A percentile compares a stretch with the other conserved stretches of the same genome.
phyloP scores from a whole-genome alignment of 352 stramenopile species.

The Phytophthora nicotianae region DNA sequence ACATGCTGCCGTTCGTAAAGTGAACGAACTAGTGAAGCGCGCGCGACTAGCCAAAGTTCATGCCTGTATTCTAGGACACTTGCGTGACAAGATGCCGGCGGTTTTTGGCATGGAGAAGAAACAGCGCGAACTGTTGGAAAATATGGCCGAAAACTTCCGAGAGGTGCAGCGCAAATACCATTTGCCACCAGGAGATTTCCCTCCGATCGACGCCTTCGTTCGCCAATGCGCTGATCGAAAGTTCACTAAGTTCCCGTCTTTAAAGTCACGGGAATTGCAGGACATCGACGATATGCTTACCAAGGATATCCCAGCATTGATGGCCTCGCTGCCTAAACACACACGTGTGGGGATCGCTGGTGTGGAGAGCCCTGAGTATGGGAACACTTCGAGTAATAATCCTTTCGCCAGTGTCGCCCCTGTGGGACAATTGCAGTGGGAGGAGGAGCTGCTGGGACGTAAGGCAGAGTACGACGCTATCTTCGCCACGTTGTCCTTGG shows the following conservation, averaged over 20 bases:
- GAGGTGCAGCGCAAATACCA: slow-evolving; percentile 98
- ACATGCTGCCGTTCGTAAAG: slow-evolving; percentile 94
- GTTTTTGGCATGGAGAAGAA: slow-evolving; percentile 98
- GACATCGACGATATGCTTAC: slow-evolving; percentile 98
- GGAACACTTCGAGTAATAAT: slow-evolving; percentile 22
- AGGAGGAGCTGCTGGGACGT: slow-evolving; percentile 48
- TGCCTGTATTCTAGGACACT: slow-evolving; percentile 97
- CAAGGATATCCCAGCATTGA: slow-evolving; percentile 95
- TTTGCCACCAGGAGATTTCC: slow-evolving; percentile 95
- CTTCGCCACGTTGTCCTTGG: slow-evolving; percentile 73
- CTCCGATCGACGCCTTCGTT: slow-evolving; percentile 90
- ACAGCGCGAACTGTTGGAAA: slow-evolving; percentile 94
- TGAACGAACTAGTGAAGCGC: slow-evolving; percentile 96
- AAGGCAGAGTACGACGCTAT: slow-evolving; percentile 86
- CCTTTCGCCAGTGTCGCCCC: slow-evolving; percentile 43
- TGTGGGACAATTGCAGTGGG: slow-evolving; percentile 61
- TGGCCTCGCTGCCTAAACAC: slow-evolving; percentile 75
- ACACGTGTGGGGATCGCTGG: slow-evolving; percentile 19
- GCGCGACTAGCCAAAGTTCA: slow-evolving; percentile 96
- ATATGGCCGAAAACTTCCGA: slow-evolving; percentile 96
- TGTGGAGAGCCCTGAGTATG: slow-evolving; percentile 10
- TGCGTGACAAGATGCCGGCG: slow-evolving; percentile 96
- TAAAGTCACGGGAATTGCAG: slow-evolving; percentile 95
- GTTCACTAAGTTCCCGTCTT: slow-evolving; percentile 91
- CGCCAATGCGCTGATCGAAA: slow-evolving; percentile 84